phyloP scores from a whole-genome alignment of 116 monocot genomes.

The Trichopus zeylanicus region DNA sequence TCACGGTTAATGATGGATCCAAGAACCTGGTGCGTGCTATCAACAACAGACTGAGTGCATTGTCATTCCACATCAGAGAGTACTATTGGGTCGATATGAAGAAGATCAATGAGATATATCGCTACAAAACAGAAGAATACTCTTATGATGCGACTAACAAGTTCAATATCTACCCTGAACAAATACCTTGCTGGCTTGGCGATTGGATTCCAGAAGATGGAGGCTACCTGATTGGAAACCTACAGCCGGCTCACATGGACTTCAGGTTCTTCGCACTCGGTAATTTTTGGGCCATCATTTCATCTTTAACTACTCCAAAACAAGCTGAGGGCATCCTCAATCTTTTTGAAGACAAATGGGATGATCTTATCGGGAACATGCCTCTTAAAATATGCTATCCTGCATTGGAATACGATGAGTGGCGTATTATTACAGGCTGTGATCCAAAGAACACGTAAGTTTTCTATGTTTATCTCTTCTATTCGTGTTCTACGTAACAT shows the following conservation, averaged over 20 bases:
- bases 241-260: constrained; percentile 82
- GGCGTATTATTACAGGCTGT: constrained; percentile 74
- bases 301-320: constrained; percentile 60
- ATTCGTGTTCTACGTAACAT: too few relatives aligned
- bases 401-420: constrained; percentile 41
- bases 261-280: constrained; percentile 79
- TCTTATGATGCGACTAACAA: constrained; percentile 51
- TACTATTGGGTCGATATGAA: constrained; percentile 83
- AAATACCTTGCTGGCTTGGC: constrained; percentile 72
- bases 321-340: constrained; percentile 67
- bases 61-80: constrained; percentile 73
- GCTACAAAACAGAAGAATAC: constrained; percentile 73
- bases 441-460: constrained; percentile 30
- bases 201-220: constrained; percentile 75
- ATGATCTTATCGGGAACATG: constrained; percentile 18
- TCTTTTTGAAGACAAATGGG: constrained; percentile 81
- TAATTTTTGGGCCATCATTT: constrained; percentile 68
- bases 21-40: constrained; percentile 55
- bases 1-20: constrained; percentile 48
- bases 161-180: constrained; percentile 74
- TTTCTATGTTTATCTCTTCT: not conserved
- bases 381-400: constrained; percentile 1
- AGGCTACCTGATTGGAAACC: constrained; percentile 72
- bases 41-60: constrained; percentile 67
- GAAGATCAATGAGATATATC: constrained; percentile 73